Base-by-base conservation (phyloP, 2,329 filamentous ascomycete species). In the Diaporthe destruens region DNA sequence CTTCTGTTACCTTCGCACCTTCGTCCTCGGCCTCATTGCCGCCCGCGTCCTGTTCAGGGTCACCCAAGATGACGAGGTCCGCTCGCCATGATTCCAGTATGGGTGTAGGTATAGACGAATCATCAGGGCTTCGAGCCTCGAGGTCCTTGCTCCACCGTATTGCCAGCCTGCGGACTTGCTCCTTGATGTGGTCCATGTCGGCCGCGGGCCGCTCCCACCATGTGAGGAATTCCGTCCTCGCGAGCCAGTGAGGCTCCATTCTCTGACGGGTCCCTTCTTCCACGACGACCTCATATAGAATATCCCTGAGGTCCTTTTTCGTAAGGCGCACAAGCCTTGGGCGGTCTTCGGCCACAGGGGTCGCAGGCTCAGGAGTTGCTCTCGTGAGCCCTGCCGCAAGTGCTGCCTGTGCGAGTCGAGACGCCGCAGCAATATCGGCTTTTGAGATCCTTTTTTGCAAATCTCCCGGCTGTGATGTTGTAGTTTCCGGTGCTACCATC, bases 201-300 rank as follows among this genome's bases (percentile, higher is more conserved):
- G 20, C 61, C 4, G 29, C 47, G 16, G 61, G 32, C 7, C 61
- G 61, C 18, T 25, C 20, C 32, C n/a, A 20, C 61, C 61, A 66
- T 2, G 61, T 66, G 1, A 66, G 61, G 14, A 51, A 66, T 23
- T 66, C 61, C 7, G n/a, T 51, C 61, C 61, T 66, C 32, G 61
- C 61, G n/a, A 66, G 61, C 61, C 61, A 66, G 47, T 66, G 61
- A 14, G 61, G 47, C 32, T 66, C 61, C 61, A 66, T 49, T 8
- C 16, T 53, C 32, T n/a, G 61, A 16, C 32, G 20, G n/a, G 36
- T 66, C 2, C 6, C n/a, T 2, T 39, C 29, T 0, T 53, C 47
- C 18, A 18, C 14, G n/a, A 66, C 29, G 4, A 8, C 32, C n/a
- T 66, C n/a, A 0, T 7, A 25, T 12, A 66, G 5, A 16, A 53